Conservation (phyloP, 2,329 filamentous ascomycete genomes). For the Furcasterigmium sp. region DNA sequence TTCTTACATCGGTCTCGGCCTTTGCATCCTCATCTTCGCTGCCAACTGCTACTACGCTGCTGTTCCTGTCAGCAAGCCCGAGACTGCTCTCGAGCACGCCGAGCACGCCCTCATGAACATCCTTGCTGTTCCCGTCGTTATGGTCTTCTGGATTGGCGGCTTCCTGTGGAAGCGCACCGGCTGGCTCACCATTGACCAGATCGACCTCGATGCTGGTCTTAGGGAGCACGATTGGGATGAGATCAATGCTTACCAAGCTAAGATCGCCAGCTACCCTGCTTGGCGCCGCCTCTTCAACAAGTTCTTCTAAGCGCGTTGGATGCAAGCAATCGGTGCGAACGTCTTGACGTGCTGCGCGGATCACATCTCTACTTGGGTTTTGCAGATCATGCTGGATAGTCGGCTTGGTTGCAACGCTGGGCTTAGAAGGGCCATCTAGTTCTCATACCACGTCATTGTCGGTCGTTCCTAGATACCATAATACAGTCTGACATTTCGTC, state of each 20-base stretch:
- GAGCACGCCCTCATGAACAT: conserved; percentile 48
- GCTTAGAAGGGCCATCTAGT: too few relatives aligned
- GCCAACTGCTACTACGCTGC: conserved; percentile 49
- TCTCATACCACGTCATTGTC: too few relatives aligned
- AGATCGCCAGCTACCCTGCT: conserved; percentile 43
- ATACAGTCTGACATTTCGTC: too few relatives aligned
- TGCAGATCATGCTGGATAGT: too few relatives aligned
- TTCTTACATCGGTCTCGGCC: conserved; percentile 54
- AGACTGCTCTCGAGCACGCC: conserved; percentile 17
- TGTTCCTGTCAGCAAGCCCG: conserved; percentile 36
- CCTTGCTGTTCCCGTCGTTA: conserved; percentile 47
- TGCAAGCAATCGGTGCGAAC: too few relatives aligned
- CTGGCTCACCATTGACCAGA: conserved; percentile 53
- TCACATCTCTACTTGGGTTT: too few relatives aligned
- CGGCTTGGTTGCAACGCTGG: too few relatives aligned
- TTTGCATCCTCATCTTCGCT: conserved; percentile 48
- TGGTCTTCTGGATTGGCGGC: conserved; percentile 49
- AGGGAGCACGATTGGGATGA: conserved; percentile 61
- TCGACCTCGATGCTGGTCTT: conserved; percentile 63
- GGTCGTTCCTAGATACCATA: too few relatives aligned
- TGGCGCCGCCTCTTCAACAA: conserved; percentile 39
- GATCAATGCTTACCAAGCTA: conserved; percentile 49
- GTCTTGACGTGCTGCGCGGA: background rate
- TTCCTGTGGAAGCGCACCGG: conserved; percentile 61
- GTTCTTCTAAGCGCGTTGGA: conserved; percentile 24